These are phyloP conservation scores for Arthromyces matolae DNA, from an alignment of 768 basidiomycete genomes.

Conservation along the genomic window DNA sequence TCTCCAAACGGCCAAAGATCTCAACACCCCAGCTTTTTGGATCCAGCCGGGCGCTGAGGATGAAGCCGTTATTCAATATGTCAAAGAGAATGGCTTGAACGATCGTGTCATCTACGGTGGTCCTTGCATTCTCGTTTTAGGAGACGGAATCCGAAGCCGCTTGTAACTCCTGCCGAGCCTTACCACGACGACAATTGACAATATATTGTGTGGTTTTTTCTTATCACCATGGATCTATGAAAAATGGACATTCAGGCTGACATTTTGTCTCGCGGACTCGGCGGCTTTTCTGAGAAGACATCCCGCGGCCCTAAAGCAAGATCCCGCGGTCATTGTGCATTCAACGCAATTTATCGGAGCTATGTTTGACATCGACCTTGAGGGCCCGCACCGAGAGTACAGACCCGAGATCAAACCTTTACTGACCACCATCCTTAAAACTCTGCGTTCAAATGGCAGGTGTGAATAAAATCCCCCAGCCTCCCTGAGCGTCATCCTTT, in stretches of 20 bases:
- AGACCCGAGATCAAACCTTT: constrained; percentile 12
- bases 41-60: constrained; percentile 88
- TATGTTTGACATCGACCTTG: constrained; percentile 9
- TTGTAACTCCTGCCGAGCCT: constrained; percentile 16
- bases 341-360: constrained; percentile 6
- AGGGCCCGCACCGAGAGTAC: not conserved
- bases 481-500: not conserved
- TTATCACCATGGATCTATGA: constrained; percentile 11
- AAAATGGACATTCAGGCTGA: constrained; percentile 1
- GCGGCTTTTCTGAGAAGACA: not conserved
- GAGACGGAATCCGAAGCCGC: constrained; percentile 50
- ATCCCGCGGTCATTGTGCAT: constrained; percentile 5
- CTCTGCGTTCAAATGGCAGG: not conserved
- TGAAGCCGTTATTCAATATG: constrained; percentile 55
- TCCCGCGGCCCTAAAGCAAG: constrained; percentile 10
- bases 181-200: not conserved
- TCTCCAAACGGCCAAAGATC: constrained; percentile 63
- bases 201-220: constrained; percentile 1
- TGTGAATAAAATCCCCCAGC: not conserved
- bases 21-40: constrained; percentile 78
- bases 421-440: not conserved
- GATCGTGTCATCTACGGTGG: constrained; percentile 78
- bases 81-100: constrained; percentile 59
- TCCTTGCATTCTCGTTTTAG: constrained; percentile 77
- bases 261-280: not conserved